Conservation (phyloP, 1,139 yeast species). For the Geotrichum fermentans region DNA sequence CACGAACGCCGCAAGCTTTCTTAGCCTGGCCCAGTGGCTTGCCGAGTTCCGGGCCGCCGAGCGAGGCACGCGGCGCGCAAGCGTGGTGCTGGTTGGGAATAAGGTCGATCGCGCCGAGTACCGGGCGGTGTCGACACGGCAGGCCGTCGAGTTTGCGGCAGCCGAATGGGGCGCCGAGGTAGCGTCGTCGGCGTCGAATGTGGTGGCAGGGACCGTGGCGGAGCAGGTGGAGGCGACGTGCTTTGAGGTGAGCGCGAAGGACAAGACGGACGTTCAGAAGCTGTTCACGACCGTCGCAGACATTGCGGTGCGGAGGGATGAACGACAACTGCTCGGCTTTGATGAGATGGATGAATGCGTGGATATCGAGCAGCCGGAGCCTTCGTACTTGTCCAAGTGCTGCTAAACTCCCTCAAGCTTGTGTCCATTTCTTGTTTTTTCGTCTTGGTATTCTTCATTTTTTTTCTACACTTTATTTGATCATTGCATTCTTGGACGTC, state of each 20-base stretch:
- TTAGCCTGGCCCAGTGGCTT: slow-evolving; percentile 51
- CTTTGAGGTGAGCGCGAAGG: slow-evolving; percentile 25
- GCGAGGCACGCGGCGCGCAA: slow-evolving; percentile 47
- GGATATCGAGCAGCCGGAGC: slow-evolving; percentile 8
- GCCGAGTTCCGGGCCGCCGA: slow-evolving; percentile 48
- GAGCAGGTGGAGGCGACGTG: slow-evolving; percentile 10
- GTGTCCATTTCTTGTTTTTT: not conserved
- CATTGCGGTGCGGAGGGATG: slow-evolving; percentile 8
- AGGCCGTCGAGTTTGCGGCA: slow-evolving; percentile 23
- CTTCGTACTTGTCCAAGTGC: slow-evolving; percentile 1
- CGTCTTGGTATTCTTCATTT: not conserved
- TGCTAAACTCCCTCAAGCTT: not conserved
- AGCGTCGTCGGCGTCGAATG: not conserved
- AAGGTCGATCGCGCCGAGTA: slow-evolving; percentile 42
- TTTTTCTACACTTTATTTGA: too few relatives aligned
- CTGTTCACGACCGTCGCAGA: slow-evolving; percentile 22
- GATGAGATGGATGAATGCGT: slow-evolving; percentile 14
- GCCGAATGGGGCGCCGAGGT: slow-evolving; percentile 11
- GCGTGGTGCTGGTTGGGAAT: slow-evolving; percentile 52
- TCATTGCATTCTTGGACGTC: too few relatives aligned
- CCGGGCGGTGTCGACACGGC: slow-evolving; percentile 23
- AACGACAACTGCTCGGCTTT: slow-evolving; percentile 10
- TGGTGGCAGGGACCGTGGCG: not conserved
- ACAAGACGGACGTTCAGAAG: slow-evolving; percentile 20
- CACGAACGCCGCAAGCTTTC: slow-evolving; percentile 48